These are phyloP conservation scores for Syzygium aqueum DNA, from an alignment of 345 rosid genomes.

Conservation along the genomic window DNA sequence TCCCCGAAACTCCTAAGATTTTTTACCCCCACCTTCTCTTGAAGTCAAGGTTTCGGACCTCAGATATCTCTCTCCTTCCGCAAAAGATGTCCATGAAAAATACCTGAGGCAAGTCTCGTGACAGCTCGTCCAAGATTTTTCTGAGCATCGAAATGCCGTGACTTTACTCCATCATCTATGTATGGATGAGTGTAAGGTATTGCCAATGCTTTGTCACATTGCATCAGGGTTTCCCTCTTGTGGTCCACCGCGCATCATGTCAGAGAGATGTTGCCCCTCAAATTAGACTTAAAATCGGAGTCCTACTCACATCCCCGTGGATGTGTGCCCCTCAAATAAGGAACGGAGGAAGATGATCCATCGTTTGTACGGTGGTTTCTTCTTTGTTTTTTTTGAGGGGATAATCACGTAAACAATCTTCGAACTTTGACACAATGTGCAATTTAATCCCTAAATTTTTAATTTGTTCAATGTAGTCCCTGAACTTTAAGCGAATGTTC, in stretches of 20 bases:
- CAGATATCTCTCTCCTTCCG: background rate
- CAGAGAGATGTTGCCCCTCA: background rate
- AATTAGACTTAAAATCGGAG: background rate
- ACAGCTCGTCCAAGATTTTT: rapidly evolving
- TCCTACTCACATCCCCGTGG: background rate
- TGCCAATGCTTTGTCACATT: background rate
- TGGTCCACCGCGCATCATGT: background rate
- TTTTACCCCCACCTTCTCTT: background rate
- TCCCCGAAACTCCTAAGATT: background rate
- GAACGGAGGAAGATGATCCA: background rate
- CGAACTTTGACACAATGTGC: no score
- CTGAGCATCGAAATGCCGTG: background rate
- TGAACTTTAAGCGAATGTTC: no score
- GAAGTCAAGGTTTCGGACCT: background rate
- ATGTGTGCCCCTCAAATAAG: background rate
- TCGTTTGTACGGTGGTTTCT: background rate
- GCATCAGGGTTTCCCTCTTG: background rate
- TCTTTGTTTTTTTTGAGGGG: no score
- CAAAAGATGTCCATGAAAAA: background rate
- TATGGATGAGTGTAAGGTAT: background rate
- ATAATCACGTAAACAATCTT: no score
- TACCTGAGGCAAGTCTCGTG: background rate
- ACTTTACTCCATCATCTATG: background rate
- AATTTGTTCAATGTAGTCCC: no score
- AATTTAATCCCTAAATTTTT: no score